Base-by-base conservation (phyloP, 495 filamentous ascomycete genomes). In the Tetracladium setigerum region DNA sequence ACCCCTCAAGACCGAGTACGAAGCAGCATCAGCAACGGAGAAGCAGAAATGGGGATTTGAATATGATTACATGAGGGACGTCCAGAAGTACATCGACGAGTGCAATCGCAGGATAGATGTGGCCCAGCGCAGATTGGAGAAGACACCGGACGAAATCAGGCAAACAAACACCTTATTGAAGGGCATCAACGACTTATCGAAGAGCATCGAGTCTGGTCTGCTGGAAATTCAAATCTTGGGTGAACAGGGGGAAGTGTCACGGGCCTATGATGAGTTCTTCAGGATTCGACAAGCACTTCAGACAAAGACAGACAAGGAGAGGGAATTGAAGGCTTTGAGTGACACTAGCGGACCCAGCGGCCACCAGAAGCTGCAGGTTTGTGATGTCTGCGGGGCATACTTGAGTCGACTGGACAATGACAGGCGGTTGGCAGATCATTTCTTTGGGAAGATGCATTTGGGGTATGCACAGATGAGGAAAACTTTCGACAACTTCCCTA, bases 371-470 rank as follows among this genome's bases (percentile, higher is more conserved):
- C 70, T 98, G 42, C 94, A 97, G 65, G 92, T 98, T 15, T 98
- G 92, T 74, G 92, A 98, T 65, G 94, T 97, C 1, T 98, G 92
- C 67, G 91, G 84, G 41, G 92, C 92, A 3, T 98, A 98, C 61
- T 73, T 98, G 44, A 84, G 78, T 45, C 67, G 92, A 15, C 77
- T 98, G 18, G 92, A 98, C 61, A 98, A 98, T 58, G 92, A 98
- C 60, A 77, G 92, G 15, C 72, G 92, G 24, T 60, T 98, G 64
- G 92, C 92, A 22, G 92, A 98, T 63, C 92, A 98, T 59, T 98
- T 98, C 65, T 97, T 95, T 63, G 92, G 92, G 27, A 98, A 98
- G 72, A 97, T 98, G 94, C 92, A 98, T 60, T 71, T 98, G 59
- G 92, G 92, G 0, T 98, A 96, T 62, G 91, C 92, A 30, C 86